These are phyloP conservation scores for Colletotrichum sp. DNA, from an alignment of 2,329 filamentous ascomycete genomes.

Conservation along the genomic window DNA sequence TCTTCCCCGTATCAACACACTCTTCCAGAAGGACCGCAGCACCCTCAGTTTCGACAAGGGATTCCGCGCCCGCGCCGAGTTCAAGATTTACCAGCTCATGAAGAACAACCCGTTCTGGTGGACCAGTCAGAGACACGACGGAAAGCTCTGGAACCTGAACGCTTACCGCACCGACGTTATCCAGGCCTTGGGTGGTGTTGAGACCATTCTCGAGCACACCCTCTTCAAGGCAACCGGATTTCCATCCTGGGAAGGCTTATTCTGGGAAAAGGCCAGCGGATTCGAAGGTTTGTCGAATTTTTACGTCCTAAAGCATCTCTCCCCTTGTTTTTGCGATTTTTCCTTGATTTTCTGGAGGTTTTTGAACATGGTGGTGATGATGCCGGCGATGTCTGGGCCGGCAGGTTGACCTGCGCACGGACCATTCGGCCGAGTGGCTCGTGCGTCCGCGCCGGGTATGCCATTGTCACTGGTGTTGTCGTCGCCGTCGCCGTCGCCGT, in stretches of 20 bases:
- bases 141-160: slow-evolving; percentile 97
- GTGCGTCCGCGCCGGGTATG: fast-evolving
- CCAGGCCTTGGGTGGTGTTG: slow-evolving; percentile 92
- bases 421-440: background rate
- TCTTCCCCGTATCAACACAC: slow-evolving; percentile 94
- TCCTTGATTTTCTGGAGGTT: background rate
- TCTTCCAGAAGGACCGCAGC: slow-evolving; percentile 98
- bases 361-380: background rate
- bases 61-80: slow-evolving; percentile 92
- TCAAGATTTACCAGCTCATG: slow-evolving; percentile 99
- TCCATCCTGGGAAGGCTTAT: slow-evolving; percentile 94
- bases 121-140: slow-evolving; percentile 96
- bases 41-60: slow-evolving; percentile 98
- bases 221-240: slow-evolving; percentile 97
- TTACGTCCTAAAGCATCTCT: too few relatives aligned
- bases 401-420: background rate
- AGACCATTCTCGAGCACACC: slow-evolving; percentile 96
- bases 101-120: slow-evolving; percentile 99
- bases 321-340: background rate
- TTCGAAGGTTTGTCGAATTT: too few relatives aligned
- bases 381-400: background rate
- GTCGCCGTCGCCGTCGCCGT: background rate
- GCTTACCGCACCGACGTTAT: slow-evolving; percentile 97
- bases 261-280: slow-evolving; percentile 70
- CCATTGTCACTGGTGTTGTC: background rate